phyloP scores from a whole-genome alignment of 768 basidiomycete species.

The Chiua virens region DNA sequence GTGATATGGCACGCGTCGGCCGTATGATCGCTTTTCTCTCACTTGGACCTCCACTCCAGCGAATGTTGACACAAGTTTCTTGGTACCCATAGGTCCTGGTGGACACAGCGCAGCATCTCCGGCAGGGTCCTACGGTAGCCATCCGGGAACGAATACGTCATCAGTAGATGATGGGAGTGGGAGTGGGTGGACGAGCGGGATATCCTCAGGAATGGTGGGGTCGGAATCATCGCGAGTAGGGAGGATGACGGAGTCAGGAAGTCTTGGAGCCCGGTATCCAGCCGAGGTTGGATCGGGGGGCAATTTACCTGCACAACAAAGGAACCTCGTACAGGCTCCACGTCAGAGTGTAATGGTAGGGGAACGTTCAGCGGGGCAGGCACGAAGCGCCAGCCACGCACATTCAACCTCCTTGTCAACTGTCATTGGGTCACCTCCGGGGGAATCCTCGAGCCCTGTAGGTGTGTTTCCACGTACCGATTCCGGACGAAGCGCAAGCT shows the following conservation, averaged over 20 bases:
- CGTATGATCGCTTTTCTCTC: background rate
- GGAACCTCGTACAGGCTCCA: background rate
- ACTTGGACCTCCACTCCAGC: background rate
- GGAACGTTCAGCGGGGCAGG: background rate
- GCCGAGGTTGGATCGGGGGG: background rate
- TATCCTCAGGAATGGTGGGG: constrained; percentile 13
- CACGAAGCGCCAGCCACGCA: constrained; percentile 8
- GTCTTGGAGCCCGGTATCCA: background rate
- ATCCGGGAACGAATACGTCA: constrained; percentile 20
- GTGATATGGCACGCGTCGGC: background rate
- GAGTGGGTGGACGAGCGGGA: constrained; percentile 10
- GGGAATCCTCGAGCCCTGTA: background rate
- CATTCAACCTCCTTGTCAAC: constrained; percentile 28
- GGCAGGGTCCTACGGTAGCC: constrained; percentile 22
- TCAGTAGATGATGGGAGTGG: constrained; percentile 18
- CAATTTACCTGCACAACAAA: constrained; percentile 1
- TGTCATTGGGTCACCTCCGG: constrained; percentile 18
- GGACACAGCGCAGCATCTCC: constrained; percentile 20
- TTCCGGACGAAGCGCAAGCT: background rate
- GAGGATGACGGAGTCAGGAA: background rate
- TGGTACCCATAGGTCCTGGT: constrained; percentile 13
- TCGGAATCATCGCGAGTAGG: constrained; percentile 1
- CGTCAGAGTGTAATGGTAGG: background rate
- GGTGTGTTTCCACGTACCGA: background rate
- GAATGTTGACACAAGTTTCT: constrained; percentile 10